Conservation (phyloP, 208 protist species). For the Endotrypanum monterogeii region DNA sequence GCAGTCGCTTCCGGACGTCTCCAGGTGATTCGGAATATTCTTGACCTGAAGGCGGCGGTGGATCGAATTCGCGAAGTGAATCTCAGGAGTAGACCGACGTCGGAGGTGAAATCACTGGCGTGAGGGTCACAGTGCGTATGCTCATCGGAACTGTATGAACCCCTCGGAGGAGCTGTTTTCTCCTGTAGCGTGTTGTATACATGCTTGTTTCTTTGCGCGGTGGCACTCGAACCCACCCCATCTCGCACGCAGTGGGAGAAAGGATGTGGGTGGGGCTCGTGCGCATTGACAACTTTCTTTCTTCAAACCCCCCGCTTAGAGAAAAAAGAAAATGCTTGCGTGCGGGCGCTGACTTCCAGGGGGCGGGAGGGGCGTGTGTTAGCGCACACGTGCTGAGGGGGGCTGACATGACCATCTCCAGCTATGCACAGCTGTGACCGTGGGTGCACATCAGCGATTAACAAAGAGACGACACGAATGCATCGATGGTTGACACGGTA, state of each 20-base stretch:
- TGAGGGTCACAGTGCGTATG: neutral
- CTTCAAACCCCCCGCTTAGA: too few species aligned
- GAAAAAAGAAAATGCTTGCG: too few species aligned
- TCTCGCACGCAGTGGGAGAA: neutral
- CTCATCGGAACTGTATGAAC: neutral
- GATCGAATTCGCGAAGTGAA: constrained; percentile 25
- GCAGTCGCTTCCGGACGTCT: constrained; percentile 34
- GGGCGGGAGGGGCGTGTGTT: neutral
- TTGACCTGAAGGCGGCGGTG: constrained; percentile 55
- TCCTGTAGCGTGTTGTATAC: neutral
- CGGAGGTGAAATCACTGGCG: neutral
- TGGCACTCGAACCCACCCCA: neutral
- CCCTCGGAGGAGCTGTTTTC: too few species aligned
- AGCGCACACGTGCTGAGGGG: neutral
- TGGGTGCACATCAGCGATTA: neutral
- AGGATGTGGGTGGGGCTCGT: too few species aligned
- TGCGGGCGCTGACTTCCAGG: too few species aligned
- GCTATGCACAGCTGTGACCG: neutral
- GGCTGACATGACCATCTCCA: neutral
- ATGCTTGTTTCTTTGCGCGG: neutral
- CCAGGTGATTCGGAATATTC: constrained; percentile 53
- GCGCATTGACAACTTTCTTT: too few species aligned
- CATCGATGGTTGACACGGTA: too few species aligned
- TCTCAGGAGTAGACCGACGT: neutral
- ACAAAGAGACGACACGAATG: neutral